Evolutionary conservation across 1,284 basidiomycete genomes (phyloP).

Genomic region (Leccinum fallax): DNA sequence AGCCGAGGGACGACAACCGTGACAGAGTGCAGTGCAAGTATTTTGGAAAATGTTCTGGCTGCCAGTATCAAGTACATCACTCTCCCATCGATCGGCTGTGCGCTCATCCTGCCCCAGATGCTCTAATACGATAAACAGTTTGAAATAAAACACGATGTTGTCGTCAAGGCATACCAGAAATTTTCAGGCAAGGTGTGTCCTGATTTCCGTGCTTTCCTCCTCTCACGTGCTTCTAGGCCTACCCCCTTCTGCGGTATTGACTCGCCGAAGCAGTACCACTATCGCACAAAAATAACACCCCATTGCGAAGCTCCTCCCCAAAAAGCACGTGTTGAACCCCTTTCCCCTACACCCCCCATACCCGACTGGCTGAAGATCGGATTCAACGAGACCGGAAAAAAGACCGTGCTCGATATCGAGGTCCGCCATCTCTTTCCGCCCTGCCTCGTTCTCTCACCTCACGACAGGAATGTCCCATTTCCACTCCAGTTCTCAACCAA

Average conservation of each 20-base stretch:
- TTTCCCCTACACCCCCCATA: slow-evolving; percentile 34
- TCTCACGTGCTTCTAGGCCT: slow-evolving; percentile 48
- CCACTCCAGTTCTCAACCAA: slow-evolving; percentile 80
- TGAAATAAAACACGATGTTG: slow-evolving; percentile 82
- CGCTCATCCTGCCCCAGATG: slow-evolving; percentile 57
- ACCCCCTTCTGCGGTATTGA: slow-evolving; percentile 58
- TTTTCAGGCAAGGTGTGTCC: slow-evolving; percentile 61
- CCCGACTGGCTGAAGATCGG: slow-evolving; percentile 83
- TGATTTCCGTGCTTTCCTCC: background rate
- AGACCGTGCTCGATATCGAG: slow-evolving; percentile 91
- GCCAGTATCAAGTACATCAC: slow-evolving; percentile 68
- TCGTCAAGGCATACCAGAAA: slow-evolving; percentile 84
- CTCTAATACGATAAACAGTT: slow-evolving; percentile 88
- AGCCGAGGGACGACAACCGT: slow-evolving; percentile 60
- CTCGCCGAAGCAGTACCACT: slow-evolving; percentile 88
- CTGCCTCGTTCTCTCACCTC: background rate
- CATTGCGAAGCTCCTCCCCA: slow-evolving; percentile 88
- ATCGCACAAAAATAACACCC: slow-evolving; percentile 96
- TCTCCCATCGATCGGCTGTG: background rate
- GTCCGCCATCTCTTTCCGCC: slow-evolving; percentile 43
- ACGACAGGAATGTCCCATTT: slow-evolving; percentile 88
- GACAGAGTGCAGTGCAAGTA: slow-evolving; percentile 75
- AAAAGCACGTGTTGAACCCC: slow-evolving; percentile 42
- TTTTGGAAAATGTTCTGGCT: slow-evolving; percentile 81
- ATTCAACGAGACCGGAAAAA: slow-evolving; percentile 83